Evolutionary conservation across 441 rosid genomes (phyloP).

Genomic region (Adansonia grandidieri): DNA sequence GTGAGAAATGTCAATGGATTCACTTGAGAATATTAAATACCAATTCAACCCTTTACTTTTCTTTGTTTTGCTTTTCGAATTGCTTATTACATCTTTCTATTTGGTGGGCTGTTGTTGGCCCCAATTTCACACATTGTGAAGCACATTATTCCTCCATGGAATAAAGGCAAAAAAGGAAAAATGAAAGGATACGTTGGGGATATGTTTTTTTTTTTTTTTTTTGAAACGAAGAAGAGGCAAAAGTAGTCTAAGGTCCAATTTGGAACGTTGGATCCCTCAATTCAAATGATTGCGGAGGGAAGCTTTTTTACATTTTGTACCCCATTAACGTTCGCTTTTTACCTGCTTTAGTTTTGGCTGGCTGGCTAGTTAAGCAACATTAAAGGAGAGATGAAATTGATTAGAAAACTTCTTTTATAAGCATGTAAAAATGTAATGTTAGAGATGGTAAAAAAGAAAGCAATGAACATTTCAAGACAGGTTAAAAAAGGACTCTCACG

Average conservation of each 20-base stretch:
- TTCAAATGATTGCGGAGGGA: slow-evolving; percentile 49
- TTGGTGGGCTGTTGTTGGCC: not conserved
- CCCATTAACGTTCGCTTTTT: slow-evolving; percentile 28
- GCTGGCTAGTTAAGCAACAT: not conserved
- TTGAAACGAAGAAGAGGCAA: slow-evolving; percentile 41
- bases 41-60: too few species aligned
- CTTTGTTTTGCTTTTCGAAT: not conserved
- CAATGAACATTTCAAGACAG: too few species aligned
- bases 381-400: not conserved
- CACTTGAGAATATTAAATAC: slow-evolving; percentile 19
- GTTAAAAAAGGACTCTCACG: too few species aligned
- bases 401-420: not conserved
- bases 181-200: slow-evolving; percentile 16
- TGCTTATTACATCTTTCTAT: not conserved
- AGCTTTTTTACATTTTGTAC: slow-evolving; percentile 29
- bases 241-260: slow-evolving; percentile 13
- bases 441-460: too few species aligned
- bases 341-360: not conserved
- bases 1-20: slow-evolving; percentile 35
- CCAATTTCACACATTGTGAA: not conserved
- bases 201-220: not conserved
- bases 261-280: slow-evolving; percentile 47
- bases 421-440: not conserved
- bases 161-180: not conserved
- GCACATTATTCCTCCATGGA: slow-evolving; percentile 11